These are phyloP conservation scores for Centrapalus pauciflorus DNA, from an alignment of 129 eudicot species.

Conservation along the genomic window DNA sequence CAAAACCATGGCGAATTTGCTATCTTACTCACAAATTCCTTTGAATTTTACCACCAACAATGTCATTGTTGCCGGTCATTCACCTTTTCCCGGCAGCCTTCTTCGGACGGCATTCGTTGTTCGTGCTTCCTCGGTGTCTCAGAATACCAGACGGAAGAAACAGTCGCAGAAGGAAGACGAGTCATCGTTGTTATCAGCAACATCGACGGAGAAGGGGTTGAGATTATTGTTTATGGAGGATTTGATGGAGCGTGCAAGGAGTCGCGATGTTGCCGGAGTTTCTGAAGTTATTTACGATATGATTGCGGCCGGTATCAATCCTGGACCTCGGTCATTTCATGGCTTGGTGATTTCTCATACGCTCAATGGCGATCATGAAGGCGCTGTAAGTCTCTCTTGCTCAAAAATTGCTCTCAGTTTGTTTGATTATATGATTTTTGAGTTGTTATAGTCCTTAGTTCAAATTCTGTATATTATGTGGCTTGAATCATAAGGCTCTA, in stretches of 20 bases:
- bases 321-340: conserved; percentile 91
- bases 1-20: conserved; percentile 30
- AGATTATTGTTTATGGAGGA: conserved; percentile 89
- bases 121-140: conserved; percentile 43
- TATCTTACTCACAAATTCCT: conserved; percentile 23
- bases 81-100: background rate
- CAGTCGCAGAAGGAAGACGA: conserved; percentile 41
- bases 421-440: background rate
- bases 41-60: conserved; percentile 16
- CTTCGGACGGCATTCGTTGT: conserved; percentile 13
- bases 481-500: background rate
- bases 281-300: conserved; percentile 83
- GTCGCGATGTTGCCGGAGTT: conserved; percentile 55
- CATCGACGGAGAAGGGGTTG: conserved; percentile 54
- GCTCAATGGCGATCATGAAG: conserved; percentile 61
- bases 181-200: conserved; percentile 10
- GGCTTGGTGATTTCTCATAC: conserved; percentile 78
- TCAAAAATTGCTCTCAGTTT: background rate
- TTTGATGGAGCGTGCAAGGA: conserved; percentile 70
- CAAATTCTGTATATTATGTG: background rate
- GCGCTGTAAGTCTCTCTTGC: conserved; percentile 51
- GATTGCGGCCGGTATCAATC: conserved; percentile 90
- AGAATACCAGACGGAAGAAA: conserved; percentile 27
- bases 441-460: too few relatives aligned
- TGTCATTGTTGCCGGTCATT: background rate